phyloP scores from a whole-genome alignment of 106 monocot species.

The Gastrodia elata region DNA sequence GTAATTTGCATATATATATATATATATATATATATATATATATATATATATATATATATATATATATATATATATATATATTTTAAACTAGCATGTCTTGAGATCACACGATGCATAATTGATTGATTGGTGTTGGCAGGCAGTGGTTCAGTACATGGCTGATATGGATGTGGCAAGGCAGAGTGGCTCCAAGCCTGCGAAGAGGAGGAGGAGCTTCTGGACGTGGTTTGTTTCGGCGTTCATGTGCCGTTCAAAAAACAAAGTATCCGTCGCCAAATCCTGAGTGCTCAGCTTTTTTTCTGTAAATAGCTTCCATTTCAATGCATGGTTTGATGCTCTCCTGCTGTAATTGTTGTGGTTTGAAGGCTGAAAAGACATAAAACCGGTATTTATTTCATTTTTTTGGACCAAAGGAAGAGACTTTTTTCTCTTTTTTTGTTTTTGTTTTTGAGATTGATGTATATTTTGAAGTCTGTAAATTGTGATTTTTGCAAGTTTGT shows the following conservation, averaged over 20 bases:
- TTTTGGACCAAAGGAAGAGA: background rate
- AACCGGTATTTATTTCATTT: background rate
- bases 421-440: too few species aligned
- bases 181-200: conserved; percentile 4
- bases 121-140: conserved; percentile 51
- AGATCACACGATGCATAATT: too few species aligned
- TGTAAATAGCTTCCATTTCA: background rate
- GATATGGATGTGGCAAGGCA: conserved; percentile 48
- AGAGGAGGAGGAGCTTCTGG: conserved; percentile 35
- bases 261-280: background rate
- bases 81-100: too few species aligned
- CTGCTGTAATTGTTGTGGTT: background rate
- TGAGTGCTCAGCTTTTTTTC: background rate
- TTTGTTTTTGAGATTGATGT: background rate
- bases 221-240: conserved; percentile 55
- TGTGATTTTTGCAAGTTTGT: background rate
- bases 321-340: background rate
- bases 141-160: conserved; percentile 84
- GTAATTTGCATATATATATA: background rate
- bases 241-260: conserved; percentile 8
- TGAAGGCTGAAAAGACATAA: background rate
- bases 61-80: too few species aligned
- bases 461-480: background rate
- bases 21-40: too few species aligned
- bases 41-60: too few species aligned